A percentile compares a stretch with the other conserved stretches of the same genome.
These are phyloP conservation scores for Leccinum subfulvum DNA, from an alignment of 1,284 basidiomycete species.

Conservation along the genomic window DNA sequence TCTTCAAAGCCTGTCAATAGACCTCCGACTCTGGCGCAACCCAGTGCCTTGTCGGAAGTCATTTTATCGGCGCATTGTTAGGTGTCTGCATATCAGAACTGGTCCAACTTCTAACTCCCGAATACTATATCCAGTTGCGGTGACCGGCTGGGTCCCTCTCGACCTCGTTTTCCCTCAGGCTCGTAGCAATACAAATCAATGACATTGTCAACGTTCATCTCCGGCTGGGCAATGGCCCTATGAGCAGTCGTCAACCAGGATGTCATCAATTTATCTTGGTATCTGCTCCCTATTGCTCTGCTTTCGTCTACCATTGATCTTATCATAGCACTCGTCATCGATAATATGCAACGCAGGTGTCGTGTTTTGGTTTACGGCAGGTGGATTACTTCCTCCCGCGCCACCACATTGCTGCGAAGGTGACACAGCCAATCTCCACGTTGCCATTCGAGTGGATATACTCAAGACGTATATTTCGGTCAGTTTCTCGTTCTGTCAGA, in stretches of 20 bases:
- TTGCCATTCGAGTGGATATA: neutral
- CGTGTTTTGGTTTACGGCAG: slow-evolving; percentile 50
- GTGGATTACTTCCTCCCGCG: neutral
- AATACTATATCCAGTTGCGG: slow-evolving; percentile 43
- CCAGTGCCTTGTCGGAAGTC: slow-evolving; percentile 47
- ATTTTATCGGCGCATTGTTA: slow-evolving; percentile 20
- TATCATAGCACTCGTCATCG: slow-evolving; percentile 50
- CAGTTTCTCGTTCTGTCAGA: neutral
- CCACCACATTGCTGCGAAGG: neutral
- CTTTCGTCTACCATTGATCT: slow-evolving; percentile 52
- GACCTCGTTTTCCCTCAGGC: slow-evolving; percentile 43
- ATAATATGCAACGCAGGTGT: slow-evolving; percentile 59
- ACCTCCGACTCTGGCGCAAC: slow-evolving; percentile 51
- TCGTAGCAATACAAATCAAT: slow-evolving; percentile 46
- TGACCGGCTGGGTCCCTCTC: slow-evolving; percentile 59
- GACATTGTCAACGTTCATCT: slow-evolving; percentile 47
- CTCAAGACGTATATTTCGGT: slow-evolving; percentile 8
- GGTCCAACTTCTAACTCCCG: slow-evolving; percentile 44
- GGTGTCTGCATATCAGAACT: slow-evolving; percentile 41
- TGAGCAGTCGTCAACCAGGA: slow-evolving; percentile 47
- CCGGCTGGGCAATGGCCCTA: slow-evolving; percentile 54
- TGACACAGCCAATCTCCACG: neutral
- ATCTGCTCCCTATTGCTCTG: slow-evolving; percentile 59
- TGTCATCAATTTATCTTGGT: slow-evolving; percentile 54
- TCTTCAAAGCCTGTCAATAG: slow-evolving; percentile 41